Conservation (phyloP, 2,329 filamentous ascomycete genomes). For the Aspergillus fumigatiaffinis region DNA sequence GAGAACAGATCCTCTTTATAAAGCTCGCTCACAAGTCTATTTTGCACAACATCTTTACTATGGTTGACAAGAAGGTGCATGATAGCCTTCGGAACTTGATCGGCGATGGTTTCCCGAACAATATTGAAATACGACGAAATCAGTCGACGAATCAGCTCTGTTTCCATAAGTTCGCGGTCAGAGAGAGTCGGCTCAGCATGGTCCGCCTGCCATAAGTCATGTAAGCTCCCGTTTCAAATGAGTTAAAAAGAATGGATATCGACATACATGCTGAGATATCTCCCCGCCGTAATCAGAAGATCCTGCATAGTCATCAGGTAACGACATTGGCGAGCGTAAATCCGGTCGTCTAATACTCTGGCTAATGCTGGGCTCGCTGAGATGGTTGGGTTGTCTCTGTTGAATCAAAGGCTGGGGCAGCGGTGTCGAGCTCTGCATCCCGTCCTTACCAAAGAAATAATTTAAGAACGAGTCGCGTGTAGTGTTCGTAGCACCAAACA, state of each 20-base stretch:
- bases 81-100: conserved; percentile 96
- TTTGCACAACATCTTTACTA: conserved; percentile 97
- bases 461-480: conserved; percentile 90
- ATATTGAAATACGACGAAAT: conserved; percentile 99
- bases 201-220: conserved; percentile 32
- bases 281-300: conserved; percentile 40
- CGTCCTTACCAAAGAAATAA: conserved; percentile 97
- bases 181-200: conserved; percentile 79
- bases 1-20: conserved; percentile 90
- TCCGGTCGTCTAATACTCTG: conserved; percentile 75
- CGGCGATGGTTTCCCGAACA: conserved; percentile 95
- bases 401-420: conserved; percentile 39
- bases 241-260: neutral
- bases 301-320: conserved; percentile 41
- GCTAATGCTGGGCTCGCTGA: conserved; percentile 73
- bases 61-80: conserved; percentile 99
- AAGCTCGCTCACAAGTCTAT: conserved; percentile 88
- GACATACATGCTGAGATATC: conserved; percentile 47
- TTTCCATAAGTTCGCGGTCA: conserved; percentile 94
- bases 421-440: conserved; percentile 46
- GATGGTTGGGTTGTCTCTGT: conserved; percentile 71
- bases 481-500: conserved; percentile 58
- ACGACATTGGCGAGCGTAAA: conserved; percentile 38
- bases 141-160: conserved; percentile 89
- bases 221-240: conserved; percentile 2